Base-by-base conservation (phyloP, 371 early-diverging fungal genomes). In the Apophysomyces sp. region DNA sequence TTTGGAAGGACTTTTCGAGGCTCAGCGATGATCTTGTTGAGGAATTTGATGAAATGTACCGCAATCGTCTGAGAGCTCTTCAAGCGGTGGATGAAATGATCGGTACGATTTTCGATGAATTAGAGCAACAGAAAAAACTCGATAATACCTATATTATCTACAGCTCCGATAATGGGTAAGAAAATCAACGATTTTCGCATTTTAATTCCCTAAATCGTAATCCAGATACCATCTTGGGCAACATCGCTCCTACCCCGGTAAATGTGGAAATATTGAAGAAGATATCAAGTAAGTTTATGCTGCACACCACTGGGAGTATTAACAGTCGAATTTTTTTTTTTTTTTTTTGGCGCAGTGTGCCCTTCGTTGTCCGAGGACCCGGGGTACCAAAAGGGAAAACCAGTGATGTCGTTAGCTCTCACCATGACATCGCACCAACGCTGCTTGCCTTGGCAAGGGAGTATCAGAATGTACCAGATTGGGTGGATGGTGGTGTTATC, bases 111-210 rank as follows among this genome's bases (percentile, higher is more conserved):
- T 71, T 86, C 60, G 75, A 82, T 30, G 75, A 79, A 9, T 73
- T 89, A 6, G 82, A 85, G 55, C 57, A 61, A 13, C 78, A 81
- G 34, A 83, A 83, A 1, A 75, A 81, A 58, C 62, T 85, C 16
- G 86, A 89, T 21, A 86, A 89, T 66, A 89, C 89, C 3, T 86
- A 82, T 56, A 71, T 89, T 12, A 63, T 89, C 52, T 89, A 87
- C 64, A 83, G 86, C 3, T 76, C 87, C 29, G 89, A 89, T 57
- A 89, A 89, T 59, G 89, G 89, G 55, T 75, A 67, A 49, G 26
- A 15, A 39, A n/a, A n/a, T 5, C 8, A 26, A 15, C 3, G 26
- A 4, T 16, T 18, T 1, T 1, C 29, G n/a, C 15, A 21, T 26
- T 40, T 21, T 55, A 39, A 39, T 15, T 49, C 21, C 6, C 41